A percentile compares a stretch with the other conserved stretches of the same genome.
Evolutionary conservation across 352 stramenopile genomes (phyloP).

Genomic region (Phytophthora multivora): DNA sequence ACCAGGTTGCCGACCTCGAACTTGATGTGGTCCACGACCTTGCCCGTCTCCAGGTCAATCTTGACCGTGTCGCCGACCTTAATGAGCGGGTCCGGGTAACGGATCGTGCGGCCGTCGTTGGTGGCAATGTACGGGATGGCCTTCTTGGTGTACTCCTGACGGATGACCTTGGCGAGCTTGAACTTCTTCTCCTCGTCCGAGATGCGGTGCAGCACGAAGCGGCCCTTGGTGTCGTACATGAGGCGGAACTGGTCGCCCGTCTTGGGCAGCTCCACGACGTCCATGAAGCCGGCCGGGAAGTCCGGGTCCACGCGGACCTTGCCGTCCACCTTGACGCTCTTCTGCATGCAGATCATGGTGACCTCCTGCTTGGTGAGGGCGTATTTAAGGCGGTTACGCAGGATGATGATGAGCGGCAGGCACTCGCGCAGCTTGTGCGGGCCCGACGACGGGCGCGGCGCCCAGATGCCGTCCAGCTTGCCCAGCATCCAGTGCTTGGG

Average conservation of each 20-base stretch:
- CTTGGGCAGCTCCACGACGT: constrained; percentile 98
- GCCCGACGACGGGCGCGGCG: constrained; percentile 94
- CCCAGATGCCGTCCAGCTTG: constrained; percentile 93
- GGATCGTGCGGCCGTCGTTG: constrained; percentile 98
- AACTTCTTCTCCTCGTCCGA: constrained; percentile 96
- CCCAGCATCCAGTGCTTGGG: constrained; percentile 91
- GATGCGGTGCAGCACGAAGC: constrained; percentile 98
- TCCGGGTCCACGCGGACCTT: constrained; percentile 97
- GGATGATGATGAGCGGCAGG: constrained; percentile 97
- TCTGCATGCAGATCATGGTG: constrained; percentile 99
- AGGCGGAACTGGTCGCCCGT: constrained; percentile 97
- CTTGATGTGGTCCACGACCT: constrained; percentile 98
- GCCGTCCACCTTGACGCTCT: constrained; percentile 98
- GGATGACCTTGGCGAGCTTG: constrained; percentile 99
- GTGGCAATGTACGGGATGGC: constrained; percentile 98
- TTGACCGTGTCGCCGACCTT: constrained; percentile 99
- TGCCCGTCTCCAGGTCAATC: constrained; percentile 97
- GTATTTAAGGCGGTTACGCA: constrained; percentile 99
- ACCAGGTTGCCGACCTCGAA: constrained; percentile 98
- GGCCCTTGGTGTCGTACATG: constrained; percentile 98
- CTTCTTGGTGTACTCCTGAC: constrained; percentile 95
- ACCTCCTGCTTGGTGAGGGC: constrained; percentile 98
- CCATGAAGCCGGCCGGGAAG: constrained; percentile 99
- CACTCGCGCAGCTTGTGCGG: constrained; percentile 99
- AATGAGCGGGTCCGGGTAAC: constrained; percentile 98